Percentiles rank a stretch among this genome's conserved stretches.
phyloP scores from a whole-genome alignment of 2,329 filamentous ascomycete species.

The Pseudogymnoascus destructans region DNA sequence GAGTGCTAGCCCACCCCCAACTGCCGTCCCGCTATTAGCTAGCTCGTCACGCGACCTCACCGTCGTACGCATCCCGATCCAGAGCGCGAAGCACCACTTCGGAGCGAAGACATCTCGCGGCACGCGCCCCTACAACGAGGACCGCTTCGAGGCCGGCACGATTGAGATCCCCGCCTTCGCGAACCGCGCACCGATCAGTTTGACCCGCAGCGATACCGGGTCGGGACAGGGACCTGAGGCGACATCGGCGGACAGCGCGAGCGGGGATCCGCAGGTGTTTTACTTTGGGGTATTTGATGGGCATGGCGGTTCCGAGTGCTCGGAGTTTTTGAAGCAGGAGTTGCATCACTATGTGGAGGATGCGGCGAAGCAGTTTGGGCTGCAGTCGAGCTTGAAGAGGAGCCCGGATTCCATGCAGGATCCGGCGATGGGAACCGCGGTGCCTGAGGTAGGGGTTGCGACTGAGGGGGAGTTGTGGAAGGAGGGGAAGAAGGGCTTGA shows the following conservation, averaged over 20 bases:
- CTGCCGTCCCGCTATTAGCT: slow-evolving; percentile 45
- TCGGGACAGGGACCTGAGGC: slow-evolving; percentile 35
- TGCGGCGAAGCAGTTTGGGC: slow-evolving; percentile 60
- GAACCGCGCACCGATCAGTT: slow-evolving; percentile 58
- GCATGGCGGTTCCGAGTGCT: slow-evolving; percentile 82
- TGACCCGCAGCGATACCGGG: slow-evolving; percentile 22
- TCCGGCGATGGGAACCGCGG: slow-evolving; percentile 9
- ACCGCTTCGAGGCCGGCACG: slow-evolving; percentile 85
- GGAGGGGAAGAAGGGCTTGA: slow-evolving; percentile 29
- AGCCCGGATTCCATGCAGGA: slow-evolving; percentile 20
- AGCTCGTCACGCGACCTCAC: slow-evolving; percentile 64
- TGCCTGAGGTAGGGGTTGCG: slow-evolving; percentile 13
- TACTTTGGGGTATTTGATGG: slow-evolving; percentile 97
- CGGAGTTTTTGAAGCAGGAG: slow-evolving; percentile 69
- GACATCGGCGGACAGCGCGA: slow-evolving; percentile 60
- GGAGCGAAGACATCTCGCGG: slow-evolving; percentile 69
- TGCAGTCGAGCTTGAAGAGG: slow-evolving; percentile 59
- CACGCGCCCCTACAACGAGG: slow-evolving; percentile 80
- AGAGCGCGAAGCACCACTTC: slow-evolving; percentile 92
- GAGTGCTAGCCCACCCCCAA: slow-evolving; percentile 39
- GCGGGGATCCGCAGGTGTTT: slow-evolving; percentile 88
- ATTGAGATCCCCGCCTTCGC: slow-evolving; percentile 90
- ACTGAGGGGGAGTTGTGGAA: slow-evolving; percentile 23
- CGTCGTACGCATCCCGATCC: slow-evolving; percentile 85
- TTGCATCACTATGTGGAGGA: slow-evolving; percentile 84